Evolutionary conservation across 2,329 filamentous ascomycete genomes (phyloP).

Genomic region (Cordyceps cateniannulata): DNA sequence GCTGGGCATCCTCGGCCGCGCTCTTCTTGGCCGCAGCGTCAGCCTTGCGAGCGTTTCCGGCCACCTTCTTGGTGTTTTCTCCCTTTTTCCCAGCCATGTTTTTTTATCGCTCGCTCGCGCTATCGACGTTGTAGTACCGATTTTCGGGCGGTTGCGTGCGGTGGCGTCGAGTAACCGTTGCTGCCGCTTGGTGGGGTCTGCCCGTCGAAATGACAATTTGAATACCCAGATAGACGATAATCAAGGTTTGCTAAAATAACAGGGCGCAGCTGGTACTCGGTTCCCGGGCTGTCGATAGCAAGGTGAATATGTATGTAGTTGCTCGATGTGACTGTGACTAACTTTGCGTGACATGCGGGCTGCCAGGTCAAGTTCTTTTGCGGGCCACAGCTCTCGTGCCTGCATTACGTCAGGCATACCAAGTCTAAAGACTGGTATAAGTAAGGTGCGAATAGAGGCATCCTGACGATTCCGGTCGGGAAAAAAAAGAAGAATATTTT

Average conservation of each 20-base stretch:
- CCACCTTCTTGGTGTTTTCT: constrained; percentile 83
- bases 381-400: neutral
- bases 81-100: constrained; percentile 68
- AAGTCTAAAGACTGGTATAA: neutral
- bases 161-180: neutral
- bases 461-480: neutral
- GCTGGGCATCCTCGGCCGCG: constrained; percentile 61
- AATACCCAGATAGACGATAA: neutral
- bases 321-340: constrained; percentile 6
- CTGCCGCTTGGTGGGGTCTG: neutral
- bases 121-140: neutral
- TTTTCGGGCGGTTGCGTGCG: neutral
- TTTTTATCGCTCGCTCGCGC: neutral
- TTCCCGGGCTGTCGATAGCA: neutral
- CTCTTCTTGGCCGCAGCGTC: constrained; percentile 77
- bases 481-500: neutral
- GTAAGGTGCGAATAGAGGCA: neutral
- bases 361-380: neutral
- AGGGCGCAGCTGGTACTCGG: neutral
- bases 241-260: neutral
- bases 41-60: constrained; percentile 87
- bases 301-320: neutral
- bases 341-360: neutral
- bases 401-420: constrained; percentile 8
- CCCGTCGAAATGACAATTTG: neutral